Evolutionary conservation across 805 yeast genomes (phyloP).

Genomic region (Candida rishiriensis): DNA sequence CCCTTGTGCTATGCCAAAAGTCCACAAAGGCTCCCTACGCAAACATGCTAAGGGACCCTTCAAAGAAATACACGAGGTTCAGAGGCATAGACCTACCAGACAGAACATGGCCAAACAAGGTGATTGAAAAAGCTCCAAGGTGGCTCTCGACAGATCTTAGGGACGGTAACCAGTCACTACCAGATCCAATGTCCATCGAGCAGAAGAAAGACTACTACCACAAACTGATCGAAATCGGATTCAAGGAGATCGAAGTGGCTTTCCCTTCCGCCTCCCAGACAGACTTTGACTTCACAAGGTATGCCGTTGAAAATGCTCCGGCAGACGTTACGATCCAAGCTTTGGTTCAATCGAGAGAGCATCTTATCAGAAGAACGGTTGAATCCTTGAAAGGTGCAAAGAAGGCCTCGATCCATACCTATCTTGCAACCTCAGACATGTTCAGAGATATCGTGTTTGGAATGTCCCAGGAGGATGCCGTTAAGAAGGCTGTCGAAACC

Average conservation of each 20-base stretch:
- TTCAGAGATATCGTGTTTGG: slow-evolving; percentile 74
- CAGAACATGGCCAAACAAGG: slow-evolving; percentile 68
- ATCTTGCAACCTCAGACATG: slow-evolving; percentile 70
- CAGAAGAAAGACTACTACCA: slow-evolving; percentile 74
- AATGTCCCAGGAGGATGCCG: slow-evolving; percentile 65
- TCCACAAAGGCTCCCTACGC: slow-evolving; percentile 26
- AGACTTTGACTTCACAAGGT: slow-evolving; percentile 76
- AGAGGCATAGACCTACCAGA: slow-evolving; percentile 52
- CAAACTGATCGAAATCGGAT: slow-evolving; percentile 66
- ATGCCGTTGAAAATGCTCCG: slow-evolving; percentile 75
- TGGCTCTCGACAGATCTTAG: slow-evolving; percentile 79
- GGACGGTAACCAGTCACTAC: slow-evolving; percentile 78
- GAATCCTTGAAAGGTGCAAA: slow-evolving; percentile 72
- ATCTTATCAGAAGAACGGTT: slow-evolving; percentile 66
- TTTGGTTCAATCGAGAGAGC: slow-evolving; percentile 73
- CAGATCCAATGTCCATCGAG: slow-evolving; percentile 75
- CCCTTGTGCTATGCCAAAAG: slow-evolving; percentile 25
- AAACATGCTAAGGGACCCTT: slow-evolving; percentile 69
- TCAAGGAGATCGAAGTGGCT: slow-evolving; percentile 76
- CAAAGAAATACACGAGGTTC: slow-evolving; percentile 54
- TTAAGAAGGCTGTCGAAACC: slow-evolving; percentile 65
- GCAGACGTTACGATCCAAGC: slow-evolving; percentile 72
- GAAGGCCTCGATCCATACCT: slow-evolving; percentile 66
- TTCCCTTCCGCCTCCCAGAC: slow-evolving; percentile 82
- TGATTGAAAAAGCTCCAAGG: slow-evolving; percentile 67